A percentile compares a stretch with the other conserved stretches of the same genome.
These are phyloP conservation scores for Phenoliferia sp. DNA, from an alignment of 1,284 basidiomycete genomes.

Conservation along the genomic window DNA sequence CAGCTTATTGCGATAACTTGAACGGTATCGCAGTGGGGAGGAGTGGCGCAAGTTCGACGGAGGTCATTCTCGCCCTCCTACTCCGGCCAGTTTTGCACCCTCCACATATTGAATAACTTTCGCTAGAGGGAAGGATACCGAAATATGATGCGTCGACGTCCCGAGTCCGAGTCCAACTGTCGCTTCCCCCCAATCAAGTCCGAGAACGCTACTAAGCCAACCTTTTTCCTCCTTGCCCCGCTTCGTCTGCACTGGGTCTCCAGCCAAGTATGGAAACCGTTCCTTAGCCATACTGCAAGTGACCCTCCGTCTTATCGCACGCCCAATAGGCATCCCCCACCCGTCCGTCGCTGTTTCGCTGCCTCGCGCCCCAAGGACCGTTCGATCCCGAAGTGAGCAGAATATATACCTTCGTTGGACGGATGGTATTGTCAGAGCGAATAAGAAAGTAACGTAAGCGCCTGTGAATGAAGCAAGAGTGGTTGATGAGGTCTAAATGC, in stretches of 20 bases:
- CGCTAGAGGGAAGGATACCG: no score
- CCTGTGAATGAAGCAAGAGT: not conserved
- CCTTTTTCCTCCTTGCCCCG: not conserved
- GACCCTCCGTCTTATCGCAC: not conserved
- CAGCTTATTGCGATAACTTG: no score
- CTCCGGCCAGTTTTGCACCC: no score
- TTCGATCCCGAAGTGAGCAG: not conserved
- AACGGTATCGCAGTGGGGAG: no score
- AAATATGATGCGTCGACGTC: no score
- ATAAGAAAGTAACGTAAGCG: conserved; percentile 54
- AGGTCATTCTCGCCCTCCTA: no score
- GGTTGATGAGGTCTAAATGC: not conserved
- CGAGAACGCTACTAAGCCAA: not conserved
- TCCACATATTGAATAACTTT: no score
- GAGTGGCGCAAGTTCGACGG: no score
- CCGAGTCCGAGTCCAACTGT: no score
- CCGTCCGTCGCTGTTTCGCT: not conserved
- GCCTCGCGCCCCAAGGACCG: not conserved
- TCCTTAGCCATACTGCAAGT: not conserved
- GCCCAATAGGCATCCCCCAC: not conserved
- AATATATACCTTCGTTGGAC: conserved; percentile 51
- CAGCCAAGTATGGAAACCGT: no score
- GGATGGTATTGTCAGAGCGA: conserved; percentile 56
- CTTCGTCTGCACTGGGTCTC: no score
- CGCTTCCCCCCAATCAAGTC: no score